These are phyloP conservation scores for Leccinum fibrillosum DNA, from an alignment of 768 basidiomycete genomes.

Conservation along the genomic window DNA sequence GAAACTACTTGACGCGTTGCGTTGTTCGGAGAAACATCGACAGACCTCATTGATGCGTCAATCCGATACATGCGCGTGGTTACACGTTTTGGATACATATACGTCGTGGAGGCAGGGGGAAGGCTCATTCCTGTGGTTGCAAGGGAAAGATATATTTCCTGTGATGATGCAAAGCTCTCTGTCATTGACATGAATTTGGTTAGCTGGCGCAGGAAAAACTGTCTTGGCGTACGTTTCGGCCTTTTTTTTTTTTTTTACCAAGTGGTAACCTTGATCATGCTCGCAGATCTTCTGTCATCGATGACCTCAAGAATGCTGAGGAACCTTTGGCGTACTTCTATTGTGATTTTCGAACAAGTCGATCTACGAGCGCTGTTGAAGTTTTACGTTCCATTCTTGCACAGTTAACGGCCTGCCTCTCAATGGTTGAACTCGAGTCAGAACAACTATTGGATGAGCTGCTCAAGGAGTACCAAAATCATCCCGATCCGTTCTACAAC, in stretches of 20 bases:
- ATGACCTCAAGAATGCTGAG: neutral
- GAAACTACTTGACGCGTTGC: neutral
- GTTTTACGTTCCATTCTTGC: slow-evolving; percentile 20
- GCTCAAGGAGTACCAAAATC: neutral
- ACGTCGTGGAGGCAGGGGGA: slow-evolving; percentile 5
- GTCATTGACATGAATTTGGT: neutral
- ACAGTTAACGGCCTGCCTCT: slow-evolving; percentile 6
- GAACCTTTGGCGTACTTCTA: slow-evolving; percentile 17
- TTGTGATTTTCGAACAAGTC: slow-evolving; percentile 17
- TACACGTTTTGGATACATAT: neutral
- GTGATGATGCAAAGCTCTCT: neutral
- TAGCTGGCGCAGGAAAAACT: neutral
- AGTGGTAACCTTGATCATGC: too few relatives aligned
- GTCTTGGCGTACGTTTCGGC: neutral
- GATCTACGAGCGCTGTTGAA: slow-evolving; percentile 9
- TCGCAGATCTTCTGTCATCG: neutral
- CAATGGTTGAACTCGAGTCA: neutral
- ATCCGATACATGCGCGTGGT: slow-evolving; percentile 14
- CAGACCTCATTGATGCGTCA: neutral
- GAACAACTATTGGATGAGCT: slow-evolving; percentile 5
- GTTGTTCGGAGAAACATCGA: slow-evolving; percentile 1
- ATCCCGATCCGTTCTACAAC: neutral
- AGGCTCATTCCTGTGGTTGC: slow-evolving; percentile 10
- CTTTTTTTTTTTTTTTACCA: too few relatives aligned
- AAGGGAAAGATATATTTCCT: slow-evolving; percentile 16